These are phyloP conservation scores for Diaporthe sp. DNA, from an alignment of 2,329 filamentous ascomycete species.

Conservation along the genomic window DNA sequence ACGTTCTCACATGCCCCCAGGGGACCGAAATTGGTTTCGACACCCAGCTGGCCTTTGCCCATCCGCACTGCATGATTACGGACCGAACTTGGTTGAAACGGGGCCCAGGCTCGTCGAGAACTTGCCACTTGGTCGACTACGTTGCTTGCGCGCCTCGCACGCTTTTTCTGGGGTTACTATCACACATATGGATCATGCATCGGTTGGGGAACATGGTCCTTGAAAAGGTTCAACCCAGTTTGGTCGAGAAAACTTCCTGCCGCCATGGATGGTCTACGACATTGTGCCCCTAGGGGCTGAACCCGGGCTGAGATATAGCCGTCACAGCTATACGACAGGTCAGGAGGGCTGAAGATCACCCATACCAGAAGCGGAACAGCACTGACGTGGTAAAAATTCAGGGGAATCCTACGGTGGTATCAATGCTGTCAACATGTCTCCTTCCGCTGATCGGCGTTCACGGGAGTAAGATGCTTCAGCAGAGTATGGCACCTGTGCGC, in stretches of 20 bases:
- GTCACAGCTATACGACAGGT: neutral
- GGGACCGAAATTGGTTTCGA: neutral
- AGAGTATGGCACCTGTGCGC: neutral
- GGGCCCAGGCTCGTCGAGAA: neutral
- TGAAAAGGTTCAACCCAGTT: neutral
- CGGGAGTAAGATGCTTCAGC: neutral
- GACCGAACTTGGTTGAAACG: constrained; percentile 15
- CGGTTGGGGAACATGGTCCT: neutral
- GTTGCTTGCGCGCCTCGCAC: neutral
- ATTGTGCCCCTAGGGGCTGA: neutral
- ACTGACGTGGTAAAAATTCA: neutral
- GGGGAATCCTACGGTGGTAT: neutral
- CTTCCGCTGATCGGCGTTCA: neutral
- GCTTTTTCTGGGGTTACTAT: neutral
- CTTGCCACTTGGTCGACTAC: constrained; percentile 15
- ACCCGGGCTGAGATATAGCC: neutral
- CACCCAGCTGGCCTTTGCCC: neutral
- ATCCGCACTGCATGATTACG: neutral
- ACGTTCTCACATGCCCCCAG: neutral
- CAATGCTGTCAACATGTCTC: neutral
- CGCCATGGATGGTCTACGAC: no score
- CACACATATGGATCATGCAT: neutral
- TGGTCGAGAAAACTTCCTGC: neutral
- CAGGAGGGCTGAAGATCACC: neutral
- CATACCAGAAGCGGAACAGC: neutral